Evolutionary conservation across 2,329 filamentous ascomycete species (phyloP).

Genomic region (Talaromyces verruculosus): DNA sequence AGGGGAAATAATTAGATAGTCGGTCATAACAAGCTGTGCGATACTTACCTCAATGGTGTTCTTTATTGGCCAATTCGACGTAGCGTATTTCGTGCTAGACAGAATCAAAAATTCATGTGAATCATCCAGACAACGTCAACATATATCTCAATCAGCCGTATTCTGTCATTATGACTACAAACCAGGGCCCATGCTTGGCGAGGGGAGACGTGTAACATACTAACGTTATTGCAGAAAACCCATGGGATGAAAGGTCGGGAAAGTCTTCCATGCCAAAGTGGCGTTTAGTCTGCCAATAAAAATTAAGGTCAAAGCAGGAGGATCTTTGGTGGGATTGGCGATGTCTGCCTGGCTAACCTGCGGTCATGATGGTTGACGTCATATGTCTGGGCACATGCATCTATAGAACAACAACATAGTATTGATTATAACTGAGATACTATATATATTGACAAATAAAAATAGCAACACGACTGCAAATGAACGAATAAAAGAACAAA

Average conservation of each 20-base stretch:
- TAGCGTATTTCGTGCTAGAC: not conserved
- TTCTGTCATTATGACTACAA: conserved; percentile 10
- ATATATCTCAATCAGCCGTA: not conserved
- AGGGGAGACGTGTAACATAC: not conserved
- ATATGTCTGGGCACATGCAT: not conserved
- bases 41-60: not conserved
- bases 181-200: not conserved
- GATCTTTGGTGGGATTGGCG: not conserved
- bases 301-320: not conserved
- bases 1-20: not conserved
- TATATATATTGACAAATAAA: not conserved
- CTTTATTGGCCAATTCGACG: not conserved
- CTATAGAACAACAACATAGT: not conserved
- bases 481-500: not conserved
- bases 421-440: not conserved
- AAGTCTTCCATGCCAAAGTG: not conserved
- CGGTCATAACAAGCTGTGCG: not conserved
- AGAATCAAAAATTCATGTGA: not conserved
- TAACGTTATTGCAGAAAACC: not conserved
- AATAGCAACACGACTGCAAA: not conserved
- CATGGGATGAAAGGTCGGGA: not conserved
- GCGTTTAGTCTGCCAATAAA: not conserved
- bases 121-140: not conserved
- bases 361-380: not conserved
- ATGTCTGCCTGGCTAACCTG: not conserved